Evolutionary conservation across 192 early-diverging fungal species (phyloP).

Genomic region (Linnemannia hyalina): DNA sequence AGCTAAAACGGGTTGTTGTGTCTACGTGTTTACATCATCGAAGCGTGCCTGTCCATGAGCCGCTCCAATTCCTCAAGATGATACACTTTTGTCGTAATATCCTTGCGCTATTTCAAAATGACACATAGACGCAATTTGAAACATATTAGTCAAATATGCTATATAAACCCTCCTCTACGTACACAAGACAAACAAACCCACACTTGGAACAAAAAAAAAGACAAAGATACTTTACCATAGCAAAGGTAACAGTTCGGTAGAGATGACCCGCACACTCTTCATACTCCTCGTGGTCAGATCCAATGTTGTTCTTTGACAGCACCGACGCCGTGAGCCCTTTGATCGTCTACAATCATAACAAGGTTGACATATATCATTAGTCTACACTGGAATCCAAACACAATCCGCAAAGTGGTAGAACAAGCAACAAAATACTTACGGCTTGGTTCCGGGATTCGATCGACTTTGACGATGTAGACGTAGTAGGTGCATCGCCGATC

Average conservation of each 20-base stretch:
- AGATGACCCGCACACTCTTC: slow-evolving; percentile 35
- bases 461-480: slow-evolving; percentile 20
- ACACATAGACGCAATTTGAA: neutral
- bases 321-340: slow-evolving; percentile 20
- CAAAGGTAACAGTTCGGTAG: slow-evolving; percentile 36
- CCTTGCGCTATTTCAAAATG: slow-evolving; percentile 29
- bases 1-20: neutral
- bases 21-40: slow-evolving; percentile 31
- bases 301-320: slow-evolving; percentile 35
- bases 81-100: slow-evolving; percentile 23
- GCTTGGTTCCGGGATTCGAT: slow-evolving; percentile 37
- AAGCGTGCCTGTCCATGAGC: slow-evolving; percentile 47
- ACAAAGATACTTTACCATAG: slow-evolving; percentile 26
- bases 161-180: no score
- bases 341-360: slow-evolving; percentile 18
- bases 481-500: neutral
- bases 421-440: slow-evolving; percentile 5
- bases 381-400: neutral
- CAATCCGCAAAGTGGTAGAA: neutral
- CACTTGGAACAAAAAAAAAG: no score
- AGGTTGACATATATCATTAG: neutral
- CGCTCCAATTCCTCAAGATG: slow-evolving; percentile 44
- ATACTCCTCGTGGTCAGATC: slow-evolving; percentile 29
- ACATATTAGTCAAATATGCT: neutral
- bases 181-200: no score